phyloP scores from a whole-genome alignment of 148 eudicot species.

The Vaccinium darrowii region DNA sequence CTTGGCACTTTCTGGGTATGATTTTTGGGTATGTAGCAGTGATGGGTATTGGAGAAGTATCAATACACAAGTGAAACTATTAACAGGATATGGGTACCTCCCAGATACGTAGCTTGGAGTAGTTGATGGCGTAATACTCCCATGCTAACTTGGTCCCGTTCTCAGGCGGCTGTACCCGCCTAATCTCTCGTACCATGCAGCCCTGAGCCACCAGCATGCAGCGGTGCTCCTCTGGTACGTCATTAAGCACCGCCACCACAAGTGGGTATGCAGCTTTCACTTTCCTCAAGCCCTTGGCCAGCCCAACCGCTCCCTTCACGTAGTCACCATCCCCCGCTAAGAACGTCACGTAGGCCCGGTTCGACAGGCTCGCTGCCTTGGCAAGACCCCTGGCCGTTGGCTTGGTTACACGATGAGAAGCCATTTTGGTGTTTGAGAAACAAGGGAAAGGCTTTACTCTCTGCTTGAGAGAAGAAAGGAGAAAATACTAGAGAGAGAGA shows the following conservation, averaged over 20 bases:
- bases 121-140: slow-evolving; percentile 81
- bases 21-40: too few relatives aligned
- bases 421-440: slow-evolving; percentile 16
- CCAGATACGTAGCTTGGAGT: slow-evolving; percentile 84
- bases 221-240: slow-evolving; percentile 81
- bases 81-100: slow-evolving; percentile 36
- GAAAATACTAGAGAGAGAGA: not conserved
- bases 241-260: slow-evolving; percentile 75
- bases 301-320: slow-evolving; percentile 75
- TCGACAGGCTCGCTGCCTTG: slow-evolving; percentile 32
- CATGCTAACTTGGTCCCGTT: slow-evolving; percentile 73
- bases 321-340: slow-evolving; percentile 85
- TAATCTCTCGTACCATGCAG: slow-evolving; percentile 61
- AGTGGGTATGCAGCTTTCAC: slow-evolving; percentile 54
- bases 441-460: too few relatives aligned
- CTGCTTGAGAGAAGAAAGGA: not conserved
- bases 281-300: slow-evolving; percentile 77
- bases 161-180: slow-evolving; percentile 65
- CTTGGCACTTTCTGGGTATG: too few relatives aligned
- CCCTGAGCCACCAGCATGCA: slow-evolving; percentile 64
- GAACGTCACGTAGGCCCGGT: slow-evolving; percentile 61
- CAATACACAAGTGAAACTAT: too few relatives aligned
- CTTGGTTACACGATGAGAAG: slow-evolving; percentile 2
- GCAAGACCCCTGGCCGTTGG: slow-evolving; percentile 15
- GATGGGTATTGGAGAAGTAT: too few relatives aligned